phyloP scores from a whole-genome alignment of 768 basidiomycete genomes.

The Lactarius sp. region DNA sequence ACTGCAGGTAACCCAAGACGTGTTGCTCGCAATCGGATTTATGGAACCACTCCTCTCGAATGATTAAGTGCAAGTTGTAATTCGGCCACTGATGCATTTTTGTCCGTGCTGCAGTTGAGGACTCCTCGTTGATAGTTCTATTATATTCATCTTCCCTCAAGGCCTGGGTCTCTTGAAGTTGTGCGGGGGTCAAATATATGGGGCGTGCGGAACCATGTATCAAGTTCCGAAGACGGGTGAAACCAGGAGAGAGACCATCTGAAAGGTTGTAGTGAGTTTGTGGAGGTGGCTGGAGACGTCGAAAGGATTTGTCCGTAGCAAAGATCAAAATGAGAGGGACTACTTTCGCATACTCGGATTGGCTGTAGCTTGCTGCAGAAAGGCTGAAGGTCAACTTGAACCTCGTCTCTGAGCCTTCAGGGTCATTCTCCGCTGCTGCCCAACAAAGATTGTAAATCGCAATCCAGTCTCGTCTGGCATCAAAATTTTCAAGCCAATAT shows the following conservation, averaged over 20 bases:
- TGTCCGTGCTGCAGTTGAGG: not conserved
- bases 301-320: not conserved
- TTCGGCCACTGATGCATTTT: not conserved
- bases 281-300: not conserved
- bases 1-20: not conserved
- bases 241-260: not conserved
- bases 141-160: not conserved
- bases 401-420: not conserved
- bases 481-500: slow-evolving; percentile 10
- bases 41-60: not conserved
- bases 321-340: not conserved
- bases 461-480: slow-evolving; percentile 11
- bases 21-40: not conserved
- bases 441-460: slow-evolving; percentile 11
- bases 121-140: not conserved
- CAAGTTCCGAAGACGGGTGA: too few relatives aligned
- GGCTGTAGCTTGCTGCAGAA: slow-evolving; percentile 3
- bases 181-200: not conserved
- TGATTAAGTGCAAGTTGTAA: not conserved
- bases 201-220: not conserved
- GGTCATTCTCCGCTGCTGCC: not conserved
- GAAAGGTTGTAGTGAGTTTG: not conserved
- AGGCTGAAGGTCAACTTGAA: not conserved
- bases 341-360: not conserved
- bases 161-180: not conserved